A percentile compares a stretch with the other conserved stretches of the same genome.
phyloP scores from a whole-genome alignment of 2,329 filamentous ascomycete genomes.

The Leptographium procerum region DNA sequence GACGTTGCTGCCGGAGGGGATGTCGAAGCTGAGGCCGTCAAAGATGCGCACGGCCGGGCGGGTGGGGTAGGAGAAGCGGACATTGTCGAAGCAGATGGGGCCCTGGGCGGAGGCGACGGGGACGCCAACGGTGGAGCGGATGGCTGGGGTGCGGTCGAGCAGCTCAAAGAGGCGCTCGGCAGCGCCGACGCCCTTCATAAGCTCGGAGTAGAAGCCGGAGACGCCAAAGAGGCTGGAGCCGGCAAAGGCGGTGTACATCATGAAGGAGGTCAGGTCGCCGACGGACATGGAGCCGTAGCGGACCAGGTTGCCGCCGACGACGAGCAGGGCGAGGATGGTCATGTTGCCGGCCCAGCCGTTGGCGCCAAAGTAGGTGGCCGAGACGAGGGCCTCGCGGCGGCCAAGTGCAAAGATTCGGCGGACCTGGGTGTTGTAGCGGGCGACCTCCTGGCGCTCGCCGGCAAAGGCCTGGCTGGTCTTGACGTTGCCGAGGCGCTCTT shows the following conservation, averaged over 20 bases:
- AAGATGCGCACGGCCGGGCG: constrained; percentile 88
- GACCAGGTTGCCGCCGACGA: constrained; percentile 85
- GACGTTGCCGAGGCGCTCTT: constrained; percentile 94
- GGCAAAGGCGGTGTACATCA: constrained; percentile 93
- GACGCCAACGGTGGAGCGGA: constrained; percentile 72
- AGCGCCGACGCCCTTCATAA: constrained; percentile 98
- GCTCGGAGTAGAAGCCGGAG: constrained; percentile 91
- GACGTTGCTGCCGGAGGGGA: constrained; percentile 86
- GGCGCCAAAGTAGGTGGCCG: constrained; percentile 76
- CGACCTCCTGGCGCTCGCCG: constrained; percentile 81
- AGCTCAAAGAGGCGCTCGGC: constrained; percentile 94
- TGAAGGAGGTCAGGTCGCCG: constrained; percentile 87
- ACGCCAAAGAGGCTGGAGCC: constrained; percentile 84
- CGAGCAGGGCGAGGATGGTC: constrained; percentile 83
- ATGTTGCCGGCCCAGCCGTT: constrained; percentile 93
- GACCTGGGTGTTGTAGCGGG: constrained; percentile 84
- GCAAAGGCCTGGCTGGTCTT: constrained; percentile 94
- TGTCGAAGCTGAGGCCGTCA: constrained; percentile 76
- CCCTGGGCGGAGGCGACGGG: constrained; percentile 77
- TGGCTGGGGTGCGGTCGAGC: constrained; percentile 77
- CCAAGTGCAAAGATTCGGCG: constrained; percentile 86
- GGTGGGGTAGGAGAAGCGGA: constrained; percentile 87
- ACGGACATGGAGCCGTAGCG: constrained; percentile 76
- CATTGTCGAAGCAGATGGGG: constrained; percentile 75
- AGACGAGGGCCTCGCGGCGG: constrained; percentile 74